Conservation (phyloP, 495 filamentous ascomycete genomes). For the Podospora conica region DNA sequence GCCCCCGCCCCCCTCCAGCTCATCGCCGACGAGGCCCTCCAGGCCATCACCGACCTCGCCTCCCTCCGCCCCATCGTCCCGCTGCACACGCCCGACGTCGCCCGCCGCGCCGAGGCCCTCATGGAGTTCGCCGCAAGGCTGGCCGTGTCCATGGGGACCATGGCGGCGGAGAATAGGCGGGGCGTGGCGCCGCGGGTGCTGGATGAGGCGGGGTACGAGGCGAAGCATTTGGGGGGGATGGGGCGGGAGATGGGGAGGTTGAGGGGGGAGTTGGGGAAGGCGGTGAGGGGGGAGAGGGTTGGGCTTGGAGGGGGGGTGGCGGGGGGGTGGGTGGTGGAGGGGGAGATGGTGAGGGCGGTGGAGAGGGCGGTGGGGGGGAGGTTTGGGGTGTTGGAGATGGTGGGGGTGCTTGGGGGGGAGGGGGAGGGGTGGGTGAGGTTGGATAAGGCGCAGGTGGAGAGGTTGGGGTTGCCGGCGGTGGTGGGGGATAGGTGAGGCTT, state of each 20-base stretch:
- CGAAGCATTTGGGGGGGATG: conserved; percentile 11
- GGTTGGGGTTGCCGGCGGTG: too few species aligned
- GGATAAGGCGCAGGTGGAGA: too few species aligned
- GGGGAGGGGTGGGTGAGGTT: too few species aligned
- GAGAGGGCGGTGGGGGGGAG: too few species aligned
- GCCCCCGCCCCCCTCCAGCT: conserved; percentile 5
- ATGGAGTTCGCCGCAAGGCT: conserved; percentile 5
- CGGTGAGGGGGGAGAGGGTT: not conserved
- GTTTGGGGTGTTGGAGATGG: too few species aligned
- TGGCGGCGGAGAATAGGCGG: conserved; percentile 16
- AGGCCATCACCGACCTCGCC: conserved; percentile 1
- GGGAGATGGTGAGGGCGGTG: too few species aligned
- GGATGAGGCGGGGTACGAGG: not conserved
- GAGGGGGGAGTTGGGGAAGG: not conserved
- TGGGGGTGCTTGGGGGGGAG: too few species aligned
- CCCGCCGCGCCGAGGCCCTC: not conserved
- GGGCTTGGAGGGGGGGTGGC: too few species aligned
- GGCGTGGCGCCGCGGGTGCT: not conserved
- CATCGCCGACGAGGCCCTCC: conserved; percentile 9
- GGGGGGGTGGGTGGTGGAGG: too few species aligned
- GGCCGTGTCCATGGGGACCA: conserved; percentile 8
- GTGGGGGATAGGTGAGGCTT: too few species aligned
- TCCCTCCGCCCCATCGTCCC: not conserved
- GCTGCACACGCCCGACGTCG: conserved; percentile 12
- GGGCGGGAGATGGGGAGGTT: not conserved